These are phyloP conservation scores for Murraya koenigii DNA, from an alignment of 345 rosid genomes.

Conservation along the genomic window DNA sequence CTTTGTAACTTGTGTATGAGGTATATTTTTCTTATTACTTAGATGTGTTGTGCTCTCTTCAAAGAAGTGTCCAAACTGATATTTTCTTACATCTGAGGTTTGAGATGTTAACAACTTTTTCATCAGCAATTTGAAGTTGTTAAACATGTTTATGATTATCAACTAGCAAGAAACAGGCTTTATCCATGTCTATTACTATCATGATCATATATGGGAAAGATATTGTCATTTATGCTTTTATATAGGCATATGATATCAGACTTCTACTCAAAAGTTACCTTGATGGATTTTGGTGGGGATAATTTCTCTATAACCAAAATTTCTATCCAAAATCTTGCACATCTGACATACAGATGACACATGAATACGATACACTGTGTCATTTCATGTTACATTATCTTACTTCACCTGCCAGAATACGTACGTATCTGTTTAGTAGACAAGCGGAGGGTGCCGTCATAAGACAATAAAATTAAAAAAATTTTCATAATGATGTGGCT, in stretches of 20 bases:
- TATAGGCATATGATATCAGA: neutral
- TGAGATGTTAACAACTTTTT: conserved; percentile 1
- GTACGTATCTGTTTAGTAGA: neutral
- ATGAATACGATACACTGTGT: neutral
- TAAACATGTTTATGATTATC: neutral
- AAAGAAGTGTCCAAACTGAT: neutral
- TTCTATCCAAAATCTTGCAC: neutral
- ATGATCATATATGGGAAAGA: neutral
- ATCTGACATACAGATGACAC: neutral
- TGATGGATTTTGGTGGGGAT: neutral
- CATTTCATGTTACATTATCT: neutral
- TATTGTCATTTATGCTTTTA: neutral
- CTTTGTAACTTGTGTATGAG: conserved; percentile 5
- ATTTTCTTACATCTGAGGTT: neutral
- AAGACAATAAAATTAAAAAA: neutral
- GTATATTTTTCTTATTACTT: neutral
- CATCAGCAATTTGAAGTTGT: neutral
- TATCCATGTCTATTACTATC: neutral
- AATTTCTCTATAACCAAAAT: neutral
- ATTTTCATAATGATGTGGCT: neutral
- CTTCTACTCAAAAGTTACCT: neutral
- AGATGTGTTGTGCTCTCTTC: neutral
- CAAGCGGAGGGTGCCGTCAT: neutral
- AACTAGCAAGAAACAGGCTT: neutral
- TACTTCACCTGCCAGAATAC: neutral